These are phyloP conservation scores for Seminavis robusta DNA, from an alignment of 108 stramenopile genomes.

Conservation along the genomic window DNA sequence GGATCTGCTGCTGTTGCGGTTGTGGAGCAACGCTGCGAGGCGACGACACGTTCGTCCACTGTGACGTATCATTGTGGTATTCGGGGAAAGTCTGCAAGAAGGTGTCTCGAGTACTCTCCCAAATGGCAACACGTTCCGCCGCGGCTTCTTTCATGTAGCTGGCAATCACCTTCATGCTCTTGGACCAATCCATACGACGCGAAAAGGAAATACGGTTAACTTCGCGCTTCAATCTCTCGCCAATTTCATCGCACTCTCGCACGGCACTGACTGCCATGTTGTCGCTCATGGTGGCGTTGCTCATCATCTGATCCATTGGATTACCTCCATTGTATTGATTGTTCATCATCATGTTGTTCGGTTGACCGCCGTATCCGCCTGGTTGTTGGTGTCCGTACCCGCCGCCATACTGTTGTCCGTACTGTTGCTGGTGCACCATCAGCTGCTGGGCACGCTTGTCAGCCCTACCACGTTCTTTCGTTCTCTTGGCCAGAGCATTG, in stretches of 20 bases:
- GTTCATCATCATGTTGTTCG: background rate
- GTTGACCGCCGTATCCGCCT: background rate
- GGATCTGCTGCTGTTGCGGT: too few species aligned
- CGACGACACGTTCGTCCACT: too few species aligned
- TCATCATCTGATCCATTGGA: conserved; percentile 50
- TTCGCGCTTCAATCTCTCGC: conserved; percentile 58
- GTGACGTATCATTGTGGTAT: too few species aligned
- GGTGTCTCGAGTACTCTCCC: conserved; percentile 53
- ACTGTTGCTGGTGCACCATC: conserved; percentile 59
- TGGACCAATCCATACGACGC: conserved; percentile 66
- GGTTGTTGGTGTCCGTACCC: conserved; percentile 5
- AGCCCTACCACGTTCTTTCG: conserved; percentile 54
- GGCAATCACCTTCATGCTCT: conserved; percentile 68
- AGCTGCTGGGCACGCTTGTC: conserved; percentile 61
- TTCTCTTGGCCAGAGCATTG: conserved; percentile 44
- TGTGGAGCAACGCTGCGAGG: too few species aligned
- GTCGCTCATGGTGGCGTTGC: conserved; percentile 58
- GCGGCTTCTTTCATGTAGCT: conserved; percentile 67
- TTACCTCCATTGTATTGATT: conserved; percentile 34
- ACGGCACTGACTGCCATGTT: conserved; percentile 50
- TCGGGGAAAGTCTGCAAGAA: conserved; percentile 28
- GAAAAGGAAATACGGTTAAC: conserved; percentile 62
- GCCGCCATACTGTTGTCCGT: background rate
- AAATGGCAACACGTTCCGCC: conserved; percentile 69
- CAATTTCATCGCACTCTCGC: conserved; percentile 74